Percentiles rank a stretch among this genome's conserved stretches.
phyloP scores from a whole-genome alignment of 345 rosid genomes.

The Euphorbia pulcherrima region DNA sequence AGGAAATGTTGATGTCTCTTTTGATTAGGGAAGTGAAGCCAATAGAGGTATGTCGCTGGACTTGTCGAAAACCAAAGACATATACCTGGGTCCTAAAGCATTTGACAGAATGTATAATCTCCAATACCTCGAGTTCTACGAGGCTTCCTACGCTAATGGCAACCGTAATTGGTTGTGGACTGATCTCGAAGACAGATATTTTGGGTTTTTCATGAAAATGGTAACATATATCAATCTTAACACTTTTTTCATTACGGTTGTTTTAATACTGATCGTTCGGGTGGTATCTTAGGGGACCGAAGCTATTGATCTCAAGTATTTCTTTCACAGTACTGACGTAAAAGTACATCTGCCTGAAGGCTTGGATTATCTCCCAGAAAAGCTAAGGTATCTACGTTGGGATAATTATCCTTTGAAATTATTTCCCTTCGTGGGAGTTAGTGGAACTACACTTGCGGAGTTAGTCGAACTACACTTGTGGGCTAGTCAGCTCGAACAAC shows the following conservation, averaged over 20 bases:
- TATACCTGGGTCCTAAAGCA: neutral
- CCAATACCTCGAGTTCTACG: neutral
- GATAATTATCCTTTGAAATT: neutral
- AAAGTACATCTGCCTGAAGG: neutral
- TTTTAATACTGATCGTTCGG: too few relatives aligned
- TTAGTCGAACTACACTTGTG: conserved; percentile 3
- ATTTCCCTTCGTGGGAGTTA: too few relatives aligned
- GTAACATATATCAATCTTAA: too few relatives aligned
- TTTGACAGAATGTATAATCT: neutral
- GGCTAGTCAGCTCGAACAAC: conserved; percentile 2
- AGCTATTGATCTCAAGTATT: neutral
- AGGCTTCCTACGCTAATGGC: too few relatives aligned
- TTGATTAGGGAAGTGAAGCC: neutral
- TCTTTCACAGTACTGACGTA: neutral
- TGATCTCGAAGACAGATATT: too few relatives aligned
- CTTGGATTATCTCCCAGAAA: neutral
- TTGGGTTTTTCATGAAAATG: too few relatives aligned
- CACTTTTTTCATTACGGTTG: too few relatives aligned
- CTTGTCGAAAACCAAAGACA: neutral
- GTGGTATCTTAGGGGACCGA: conserved; percentile 1
- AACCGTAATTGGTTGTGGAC: too few relatives aligned
- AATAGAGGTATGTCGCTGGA: neutral
- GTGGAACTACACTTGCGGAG: neutral
- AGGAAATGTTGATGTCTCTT: neutral
- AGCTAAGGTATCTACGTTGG: conserved; percentile 6